These are phyloP conservation scores for Bullera alba DNA, from an alignment of 768 basidiomycete genomes.

Conservation along the genomic window DNA sequence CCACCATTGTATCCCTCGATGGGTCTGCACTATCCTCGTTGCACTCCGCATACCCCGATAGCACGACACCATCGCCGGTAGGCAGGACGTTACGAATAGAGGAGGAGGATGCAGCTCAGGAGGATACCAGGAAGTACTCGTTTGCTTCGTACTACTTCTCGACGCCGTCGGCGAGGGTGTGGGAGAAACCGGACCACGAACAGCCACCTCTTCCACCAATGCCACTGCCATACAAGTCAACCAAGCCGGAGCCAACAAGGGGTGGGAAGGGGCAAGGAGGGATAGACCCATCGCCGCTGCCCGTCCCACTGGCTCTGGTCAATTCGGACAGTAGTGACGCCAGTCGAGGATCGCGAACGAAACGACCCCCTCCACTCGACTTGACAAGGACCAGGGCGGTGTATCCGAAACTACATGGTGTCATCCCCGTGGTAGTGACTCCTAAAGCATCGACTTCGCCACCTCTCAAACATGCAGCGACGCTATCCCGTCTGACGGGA, in stretches of 20 bases:
- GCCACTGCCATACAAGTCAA: no score
- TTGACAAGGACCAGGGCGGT: conserved; percentile 1
- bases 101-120: no score
- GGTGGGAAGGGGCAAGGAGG: no score
- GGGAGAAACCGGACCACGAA: no score
- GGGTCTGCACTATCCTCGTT: conserved; percentile 1
- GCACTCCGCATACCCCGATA: conserved; percentile 20
- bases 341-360: no score
- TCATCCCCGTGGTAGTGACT: not conserved
- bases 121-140: no score
- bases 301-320: not conserved
- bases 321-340: no score
- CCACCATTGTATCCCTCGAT: not conserved
- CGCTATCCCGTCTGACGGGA: not conserved
- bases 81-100: not conserved
- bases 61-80: not conserved
- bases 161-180: no score
- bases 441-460: not conserved
- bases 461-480: not conserved
- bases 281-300: not conserved
- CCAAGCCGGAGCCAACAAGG: no score
- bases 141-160: not conserved
- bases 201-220: no score
- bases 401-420: conserved; percentile 6
- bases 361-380: conserved; percentile 17